A percentile compares a stretch with the other conserved stretches of the same genome.
phyloP scores from a whole-genome alignment of 495 filamentous ascomycete genomes.

The Chaetomium cochliodes region DNA sequence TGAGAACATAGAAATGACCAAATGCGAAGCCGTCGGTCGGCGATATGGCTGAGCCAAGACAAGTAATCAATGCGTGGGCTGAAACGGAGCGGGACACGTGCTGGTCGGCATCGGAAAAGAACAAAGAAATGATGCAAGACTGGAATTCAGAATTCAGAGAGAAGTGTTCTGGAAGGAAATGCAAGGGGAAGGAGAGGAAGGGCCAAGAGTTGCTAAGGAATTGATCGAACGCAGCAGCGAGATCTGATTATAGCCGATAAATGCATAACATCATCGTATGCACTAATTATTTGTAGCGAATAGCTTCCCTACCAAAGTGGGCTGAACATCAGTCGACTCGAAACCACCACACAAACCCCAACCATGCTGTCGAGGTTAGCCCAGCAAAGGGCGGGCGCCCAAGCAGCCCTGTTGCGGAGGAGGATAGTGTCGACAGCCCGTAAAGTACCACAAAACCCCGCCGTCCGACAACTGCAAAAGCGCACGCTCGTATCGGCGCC shows the following conservation, averaged over 20 bases:
- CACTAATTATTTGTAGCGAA: neutral
- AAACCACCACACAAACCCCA: neutral
- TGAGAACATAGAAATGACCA: neutral
- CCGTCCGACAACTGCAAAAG: constrained; percentile 15
- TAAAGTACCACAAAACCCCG: neutral
- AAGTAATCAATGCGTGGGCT: neutral
- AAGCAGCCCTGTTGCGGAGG: constrained; percentile 18
- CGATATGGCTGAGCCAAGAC: neutral
- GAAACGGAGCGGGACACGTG: neutral
- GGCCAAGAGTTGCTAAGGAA: neutral
- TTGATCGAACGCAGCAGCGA: neutral
- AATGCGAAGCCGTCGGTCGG: neutral
- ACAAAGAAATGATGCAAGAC: too few relatives aligned
- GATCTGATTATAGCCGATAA: neutral
- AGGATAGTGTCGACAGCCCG: constrained; percentile 15
- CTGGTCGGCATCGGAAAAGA: too few relatives aligned
- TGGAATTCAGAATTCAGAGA: too few relatives aligned
- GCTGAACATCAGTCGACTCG: constrained; percentile 1
- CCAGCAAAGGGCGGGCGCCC: constrained; percentile 34
- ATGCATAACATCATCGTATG: constrained; percentile 4
- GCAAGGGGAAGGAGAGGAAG: neutral
- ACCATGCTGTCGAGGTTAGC: constrained; percentile 43
- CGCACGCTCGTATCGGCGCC: constrained; percentile 47
- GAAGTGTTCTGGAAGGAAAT: neutral
- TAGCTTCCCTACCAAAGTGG: constrained; percentile 7